Evolutionary conservation across 148 eudicot species (phyloP).

Genomic region (Nyssa sinensis): DNA sequence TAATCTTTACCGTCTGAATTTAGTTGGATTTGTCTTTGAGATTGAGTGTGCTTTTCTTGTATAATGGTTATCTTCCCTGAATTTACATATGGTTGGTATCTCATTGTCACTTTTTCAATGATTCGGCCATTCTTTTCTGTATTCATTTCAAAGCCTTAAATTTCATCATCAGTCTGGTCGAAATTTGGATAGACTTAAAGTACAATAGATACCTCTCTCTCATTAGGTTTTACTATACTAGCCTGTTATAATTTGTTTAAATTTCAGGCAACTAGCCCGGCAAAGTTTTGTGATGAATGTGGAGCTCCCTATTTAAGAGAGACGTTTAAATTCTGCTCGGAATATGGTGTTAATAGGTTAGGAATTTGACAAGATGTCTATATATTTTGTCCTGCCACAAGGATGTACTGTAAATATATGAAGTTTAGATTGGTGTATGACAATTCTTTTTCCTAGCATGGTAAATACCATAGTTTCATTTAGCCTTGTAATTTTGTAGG

Average conservation of each 20-base stretch:
- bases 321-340: slow-evolving; percentile 88
- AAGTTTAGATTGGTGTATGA: neutral
- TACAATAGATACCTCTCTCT: neutral
- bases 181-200: too few relatives aligned
- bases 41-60: neutral
- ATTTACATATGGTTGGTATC: too few relatives aligned
- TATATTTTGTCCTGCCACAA: neutral
- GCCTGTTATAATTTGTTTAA: slow-evolving; percentile 5
- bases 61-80: neutral
- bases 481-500: neutral
- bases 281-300: slow-evolving; percentile 96
- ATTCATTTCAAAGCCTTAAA: too few relatives aligned
- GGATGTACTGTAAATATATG: neutral
- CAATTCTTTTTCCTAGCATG: neutral
- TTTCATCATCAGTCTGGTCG: too few relatives aligned
- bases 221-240: neutral
- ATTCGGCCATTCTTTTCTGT: neutral
- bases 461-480: too few relatives aligned
- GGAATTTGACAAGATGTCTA: slow-evolving; percentile 45
- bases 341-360: slow-evolving; percentile 82
- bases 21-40: neutral
- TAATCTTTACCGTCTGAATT: too few relatives aligned
- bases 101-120: neutral
- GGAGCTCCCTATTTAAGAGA: slow-evolving; percentile 84
- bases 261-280: slow-evolving; percentile 69